Evolutionary conservation across 352 stramenopile genomes (phyloP).

Genomic region (Phytopythium delawarense): DNA sequence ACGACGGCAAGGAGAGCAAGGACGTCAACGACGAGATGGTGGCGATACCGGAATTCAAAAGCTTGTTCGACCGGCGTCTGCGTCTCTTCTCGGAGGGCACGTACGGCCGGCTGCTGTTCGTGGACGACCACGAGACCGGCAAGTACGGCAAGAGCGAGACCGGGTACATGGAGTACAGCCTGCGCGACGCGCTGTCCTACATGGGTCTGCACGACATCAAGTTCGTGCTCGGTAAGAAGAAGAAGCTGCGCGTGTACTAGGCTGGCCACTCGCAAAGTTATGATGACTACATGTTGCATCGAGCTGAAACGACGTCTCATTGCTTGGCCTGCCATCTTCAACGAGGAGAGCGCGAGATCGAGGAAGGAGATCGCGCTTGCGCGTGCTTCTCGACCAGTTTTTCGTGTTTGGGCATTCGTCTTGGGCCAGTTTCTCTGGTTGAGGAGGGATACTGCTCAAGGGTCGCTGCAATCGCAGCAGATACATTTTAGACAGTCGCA

Average conservation of each 20-base stretch:
- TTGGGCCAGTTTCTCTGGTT: not conserved
- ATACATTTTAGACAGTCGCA: not conserved
- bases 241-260: constrained; percentile 9
- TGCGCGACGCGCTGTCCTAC: constrained; percentile 23
- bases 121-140: constrained; percentile 23
- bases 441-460: too few species aligned
- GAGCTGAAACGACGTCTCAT: not conserved
- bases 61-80: constrained; percentile 27
- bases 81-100: constrained; percentile 15
- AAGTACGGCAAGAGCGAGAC: constrained; percentile 11
- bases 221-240: constrained; percentile 15
- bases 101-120: constrained; percentile 20
- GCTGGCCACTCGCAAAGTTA: not conserved
- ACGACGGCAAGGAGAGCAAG: not conserved
- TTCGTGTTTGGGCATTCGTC: not conserved
- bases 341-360: not conserved
- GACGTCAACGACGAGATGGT: not conserved
- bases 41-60: constrained; percentile 8
- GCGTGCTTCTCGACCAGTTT: not conserved
- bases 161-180: constrained; percentile 18
- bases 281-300: not conserved
- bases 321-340: not conserved
- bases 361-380: not conserved
- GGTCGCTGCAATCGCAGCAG: too few species aligned
- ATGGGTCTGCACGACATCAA: constrained; percentile 34